Base-by-base conservation (phyloP, 768 basidiomycete genomes). In the Termitomyces sp. region DNA sequence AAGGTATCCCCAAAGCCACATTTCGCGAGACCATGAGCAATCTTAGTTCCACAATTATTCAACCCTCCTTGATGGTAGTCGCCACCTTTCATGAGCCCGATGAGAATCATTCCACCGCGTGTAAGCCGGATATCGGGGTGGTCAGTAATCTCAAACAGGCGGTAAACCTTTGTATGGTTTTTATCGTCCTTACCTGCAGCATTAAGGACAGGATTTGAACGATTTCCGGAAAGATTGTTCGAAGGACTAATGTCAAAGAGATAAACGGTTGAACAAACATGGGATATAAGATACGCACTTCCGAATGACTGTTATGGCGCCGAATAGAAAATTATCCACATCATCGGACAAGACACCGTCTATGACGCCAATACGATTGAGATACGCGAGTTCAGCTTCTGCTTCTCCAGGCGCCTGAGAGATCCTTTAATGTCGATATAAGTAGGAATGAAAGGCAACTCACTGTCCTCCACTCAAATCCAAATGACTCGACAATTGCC, bases 341-440 rank as follows among this genome's bases (percentile, higher is more conserved):
- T 97, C 95, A 69, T 98, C 95, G 0, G 94, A 91, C 45, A 95
- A 77, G 26, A 97, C 82, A 0, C 87, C 92, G 67, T 98, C 95
- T 56, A 98, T 89, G 53, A 89, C 70, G 3, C 92, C 92, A 44
- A 86, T 81, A 4, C 81, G 76, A 64, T 93, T 94, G 54, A 98
- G 77, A 60, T 90, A 87, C 0, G 94, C 94, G 2, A 98, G 77
- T 66, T 96, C 94, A 0, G 94, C 94, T 70, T 98, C 95, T 0
- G 95, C 95, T 71, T 97, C 95, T 18, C 92, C 94, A 6, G 94
- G 94, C 16, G 93, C 94, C 86, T 56, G n/a, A 15, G 86, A 51
- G 62, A 57, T 26, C 64, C 67, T 18, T 62, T 66, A 61, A 69
- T 69, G 60, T 26, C 59, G 64, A n/a, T 68, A 59, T 44, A 68